phyloP scores from a whole-genome alignment of 2,329 filamentous ascomycete species.

The Chrysosporium keratinophilum region DNA sequence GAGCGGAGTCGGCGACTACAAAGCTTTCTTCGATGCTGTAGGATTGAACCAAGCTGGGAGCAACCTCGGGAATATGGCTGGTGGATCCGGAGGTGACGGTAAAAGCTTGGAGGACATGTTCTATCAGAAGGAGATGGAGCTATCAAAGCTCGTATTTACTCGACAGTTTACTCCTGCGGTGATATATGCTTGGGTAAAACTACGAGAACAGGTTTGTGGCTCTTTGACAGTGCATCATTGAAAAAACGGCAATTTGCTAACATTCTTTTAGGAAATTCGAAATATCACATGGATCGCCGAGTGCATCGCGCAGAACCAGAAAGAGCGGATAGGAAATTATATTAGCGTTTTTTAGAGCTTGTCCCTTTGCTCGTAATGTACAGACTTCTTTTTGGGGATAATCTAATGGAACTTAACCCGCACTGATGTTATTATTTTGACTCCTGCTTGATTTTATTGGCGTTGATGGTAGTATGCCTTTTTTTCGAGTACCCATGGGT shows the following conservation, averaged over 20 bases:
- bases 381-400: background rate
- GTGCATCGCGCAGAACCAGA: slow-evolving; percentile 99
- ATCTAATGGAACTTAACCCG: background rate
- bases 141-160: slow-evolving; percentile 89
- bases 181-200: slow-evolving; percentile 95
- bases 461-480: background rate
- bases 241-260: slow-evolving; percentile 20
- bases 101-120: slow-evolving; percentile 95
- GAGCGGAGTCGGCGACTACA: slow-evolving; percentile 87
- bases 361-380: background rate
- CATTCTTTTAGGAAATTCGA: slow-evolving; percentile 68
- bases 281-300: slow-evolving; percentile 99
- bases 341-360: slow-evolving; percentile 77
- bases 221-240: slow-evolving; percentile 11
- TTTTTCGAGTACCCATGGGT: background rate
- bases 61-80: slow-evolving; percentile 71
- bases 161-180: slow-evolving; percentile 90
- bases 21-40: slow-evolving; percentile 90
- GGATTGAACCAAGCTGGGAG: slow-evolving; percentile 63
- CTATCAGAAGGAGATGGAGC: slow-evolving; percentile 99
- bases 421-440: background rate
- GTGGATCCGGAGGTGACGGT: slow-evolving; percentile 66
- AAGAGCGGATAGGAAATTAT: slow-evolving; percentile 96
- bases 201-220: slow-evolving; percentile 92
- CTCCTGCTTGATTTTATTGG: background rate